These are phyloP conservation scores for Rhododendron simsii DNA, from an alignment of 148 eudicot genomes.

Conservation along the genomic window DNA sequence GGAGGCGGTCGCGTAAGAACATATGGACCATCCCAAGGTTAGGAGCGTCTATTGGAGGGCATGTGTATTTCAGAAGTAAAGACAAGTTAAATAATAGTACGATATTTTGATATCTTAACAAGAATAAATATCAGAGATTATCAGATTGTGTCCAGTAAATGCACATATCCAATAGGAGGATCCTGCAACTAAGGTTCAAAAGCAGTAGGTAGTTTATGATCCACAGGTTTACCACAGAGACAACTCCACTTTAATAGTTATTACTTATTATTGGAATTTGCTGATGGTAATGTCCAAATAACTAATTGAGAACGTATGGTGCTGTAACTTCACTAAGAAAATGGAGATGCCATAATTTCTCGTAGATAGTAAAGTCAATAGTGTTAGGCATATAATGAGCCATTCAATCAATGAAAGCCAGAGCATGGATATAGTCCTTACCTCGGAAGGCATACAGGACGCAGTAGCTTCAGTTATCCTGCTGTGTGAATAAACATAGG, in stretches of 20 bases:
- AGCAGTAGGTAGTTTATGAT: not conserved
- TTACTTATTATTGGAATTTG: no score
- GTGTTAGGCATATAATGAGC: not conserved
- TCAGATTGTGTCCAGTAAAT: not conserved
- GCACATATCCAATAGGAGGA: not conserved
- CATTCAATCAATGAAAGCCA: not conserved
- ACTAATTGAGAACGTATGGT: not conserved
- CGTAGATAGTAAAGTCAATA: not conserved
- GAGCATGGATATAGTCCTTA: conserved; percentile 23
- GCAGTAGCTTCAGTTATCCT: conserved; percentile 69
- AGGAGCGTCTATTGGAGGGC: not conserved
- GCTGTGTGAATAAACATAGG: conserved; percentile 59
- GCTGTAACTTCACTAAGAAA: not conserved
- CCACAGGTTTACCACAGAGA: not conserved
- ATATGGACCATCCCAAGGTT: not conserved
- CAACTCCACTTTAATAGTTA: not conserved
- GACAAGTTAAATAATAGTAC: not conserved
- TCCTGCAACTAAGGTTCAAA: not conserved
- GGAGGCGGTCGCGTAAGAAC: not conserved
- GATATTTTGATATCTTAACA: not conserved
- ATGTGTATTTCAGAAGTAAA: not conserved
- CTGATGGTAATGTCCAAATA: not conserved
- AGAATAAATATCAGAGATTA: not conserved
- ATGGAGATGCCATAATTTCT: not conserved
- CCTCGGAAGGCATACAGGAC: conserved; percentile 59